phyloP scores from a whole-genome alignment of 1,284 basidiomycete species.

The Ustilago lituana region DNA sequence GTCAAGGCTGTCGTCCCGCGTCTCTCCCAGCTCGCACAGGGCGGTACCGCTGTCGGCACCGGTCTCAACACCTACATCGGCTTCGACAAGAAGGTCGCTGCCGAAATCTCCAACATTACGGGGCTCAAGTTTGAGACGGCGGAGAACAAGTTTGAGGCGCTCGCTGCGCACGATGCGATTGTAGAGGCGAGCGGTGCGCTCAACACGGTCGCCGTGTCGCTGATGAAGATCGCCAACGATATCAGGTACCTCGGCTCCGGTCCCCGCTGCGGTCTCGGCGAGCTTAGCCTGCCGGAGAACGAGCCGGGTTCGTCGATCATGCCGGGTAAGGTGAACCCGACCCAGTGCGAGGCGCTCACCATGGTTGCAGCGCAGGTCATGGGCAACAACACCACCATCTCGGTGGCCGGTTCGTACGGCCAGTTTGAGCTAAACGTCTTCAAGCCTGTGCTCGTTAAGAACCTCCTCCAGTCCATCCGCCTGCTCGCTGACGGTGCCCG shows the following conservation, averaged over 20 bases:
- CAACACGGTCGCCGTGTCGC: constrained; percentile 90
- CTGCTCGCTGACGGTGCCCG: constrained; percentile 84
- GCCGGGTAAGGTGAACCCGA: constrained; percentile 99
- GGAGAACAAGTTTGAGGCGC: constrained; percentile 99
- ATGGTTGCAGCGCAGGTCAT: constrained; percentile 99
- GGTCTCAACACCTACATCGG: constrained; percentile 96
- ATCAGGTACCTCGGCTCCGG: constrained; percentile 98
- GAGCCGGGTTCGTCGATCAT: constrained; percentile 99
- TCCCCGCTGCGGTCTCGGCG: constrained; percentile 95
- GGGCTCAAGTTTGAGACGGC: constrained; percentile 92
- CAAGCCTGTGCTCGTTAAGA: constrained; percentile 98
- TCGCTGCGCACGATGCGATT: constrained; percentile 95
- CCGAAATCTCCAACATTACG: constrained; percentile 90
- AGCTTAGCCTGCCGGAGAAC: constrained; percentile 94
- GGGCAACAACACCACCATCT: constrained; percentile 94
- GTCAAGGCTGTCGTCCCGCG: constrained; percentile 85
- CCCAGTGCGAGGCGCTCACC: constrained; percentile 94
- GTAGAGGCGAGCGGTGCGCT: constrained; percentile 96
- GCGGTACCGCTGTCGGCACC: constrained; percentile 96
- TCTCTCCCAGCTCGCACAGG: constrained; percentile 90
- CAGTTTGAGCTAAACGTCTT: constrained; percentile 99
- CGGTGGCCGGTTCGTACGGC: constrained; percentile 90
- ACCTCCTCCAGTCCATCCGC: constrained; percentile 93
- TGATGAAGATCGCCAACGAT: constrained; percentile 99
- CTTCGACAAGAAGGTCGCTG: constrained; percentile 93